Evolutionary conservation across 2,329 filamentous ascomycete genomes (phyloP).

Genomic region (Xylaria arbuscula): DNA sequence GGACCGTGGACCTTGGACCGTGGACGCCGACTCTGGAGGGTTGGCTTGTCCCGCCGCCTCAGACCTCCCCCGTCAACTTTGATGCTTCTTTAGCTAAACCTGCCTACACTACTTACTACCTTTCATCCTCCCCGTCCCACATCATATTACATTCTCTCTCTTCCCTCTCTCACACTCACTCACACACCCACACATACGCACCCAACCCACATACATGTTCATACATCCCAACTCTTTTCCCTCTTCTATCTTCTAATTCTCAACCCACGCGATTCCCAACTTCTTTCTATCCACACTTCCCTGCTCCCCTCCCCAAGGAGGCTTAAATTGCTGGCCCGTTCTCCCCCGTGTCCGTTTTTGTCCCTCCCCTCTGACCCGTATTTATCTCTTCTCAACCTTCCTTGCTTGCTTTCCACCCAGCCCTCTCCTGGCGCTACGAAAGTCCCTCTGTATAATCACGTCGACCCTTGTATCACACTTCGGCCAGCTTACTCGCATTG

Average conservation of each 20-base stretch:
- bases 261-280: slow-evolving; percentile 35
- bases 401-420: slow-evolving; percentile 34
- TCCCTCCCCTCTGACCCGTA: slow-evolving; percentile 20
- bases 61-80: slow-evolving; percentile 47
- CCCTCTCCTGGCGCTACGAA: slow-evolving; percentile 27
- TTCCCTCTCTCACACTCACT: not conserved
- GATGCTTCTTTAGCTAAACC: slow-evolving; percentile 48
- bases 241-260: slow-evolving; percentile 27
- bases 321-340: slow-evolving; percentile 34
- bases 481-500: slow-evolving; percentile 41
- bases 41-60: slow-evolving; percentile 49
- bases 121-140: slow-evolving; percentile 38
- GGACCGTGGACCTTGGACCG: slow-evolving; percentile 45
- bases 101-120: slow-evolving; percentile 23
- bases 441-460: slow-evolving; percentile 31
- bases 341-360: slow-evolving; percentile 30
- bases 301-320: slow-evolving; percentile 34
- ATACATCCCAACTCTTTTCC: slow-evolving; percentile 29
- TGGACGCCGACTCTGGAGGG: slow-evolving; percentile 49
- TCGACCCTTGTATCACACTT: slow-evolving; percentile 38
- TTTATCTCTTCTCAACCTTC: slow-evolving; percentile 31
- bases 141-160: slow-evolving; percentile 37
- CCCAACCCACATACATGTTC: not conserved
- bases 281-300: slow-evolving; percentile 29
- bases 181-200: not conserved